Conservation (phyloP, 2,329 filamentous ascomycete species). For the Pseudohalonectria lignicola region DNA sequence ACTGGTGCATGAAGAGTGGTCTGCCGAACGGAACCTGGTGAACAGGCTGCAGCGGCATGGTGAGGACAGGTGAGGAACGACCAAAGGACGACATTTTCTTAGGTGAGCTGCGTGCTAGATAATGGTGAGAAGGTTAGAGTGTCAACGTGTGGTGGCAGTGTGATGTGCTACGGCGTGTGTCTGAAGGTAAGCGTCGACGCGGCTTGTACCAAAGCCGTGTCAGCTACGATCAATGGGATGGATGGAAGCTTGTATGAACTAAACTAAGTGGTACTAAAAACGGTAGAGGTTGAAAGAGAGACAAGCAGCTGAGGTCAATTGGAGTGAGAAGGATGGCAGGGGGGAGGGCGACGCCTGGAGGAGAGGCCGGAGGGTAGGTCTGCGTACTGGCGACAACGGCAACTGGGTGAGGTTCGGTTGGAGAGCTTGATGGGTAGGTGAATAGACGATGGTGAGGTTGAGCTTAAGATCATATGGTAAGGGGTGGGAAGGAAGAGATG, state of each 20-base stretch:
- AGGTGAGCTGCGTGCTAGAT: constrained; percentile 16
- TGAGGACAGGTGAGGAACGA: constrained; percentile 32
- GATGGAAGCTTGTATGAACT: not conserved
- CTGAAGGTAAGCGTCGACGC: not conserved
- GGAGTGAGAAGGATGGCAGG: not conserved
- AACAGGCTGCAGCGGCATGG: constrained; percentile 30
- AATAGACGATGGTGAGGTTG: too few species aligned
- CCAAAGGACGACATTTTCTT: constrained; percentile 31
- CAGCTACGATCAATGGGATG: not conserved
- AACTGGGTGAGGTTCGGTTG: too few species aligned
- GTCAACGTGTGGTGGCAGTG: constrained; percentile 10
- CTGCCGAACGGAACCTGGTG: constrained; percentile 29
- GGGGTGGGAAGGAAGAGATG: too few species aligned
- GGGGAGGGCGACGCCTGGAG: not conserved
- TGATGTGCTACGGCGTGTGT: not conserved
- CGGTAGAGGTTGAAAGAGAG: not conserved
- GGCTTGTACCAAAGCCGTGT: not conserved
- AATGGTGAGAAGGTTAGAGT: constrained; percentile 13
- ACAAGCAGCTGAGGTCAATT: not conserved
- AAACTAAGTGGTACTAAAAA: not conserved
- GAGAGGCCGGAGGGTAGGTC: too few species aligned
- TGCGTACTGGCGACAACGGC: too few species aligned
- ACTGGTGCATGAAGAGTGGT: constrained; percentile 25
- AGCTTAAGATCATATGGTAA: too few species aligned
- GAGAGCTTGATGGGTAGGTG: too few species aligned